Percentiles rank a stretch among this genome's conserved stretches.
phyloP scores from a whole-genome alignment of 805 yeast genomes.

The Candida ponderosae region DNA sequence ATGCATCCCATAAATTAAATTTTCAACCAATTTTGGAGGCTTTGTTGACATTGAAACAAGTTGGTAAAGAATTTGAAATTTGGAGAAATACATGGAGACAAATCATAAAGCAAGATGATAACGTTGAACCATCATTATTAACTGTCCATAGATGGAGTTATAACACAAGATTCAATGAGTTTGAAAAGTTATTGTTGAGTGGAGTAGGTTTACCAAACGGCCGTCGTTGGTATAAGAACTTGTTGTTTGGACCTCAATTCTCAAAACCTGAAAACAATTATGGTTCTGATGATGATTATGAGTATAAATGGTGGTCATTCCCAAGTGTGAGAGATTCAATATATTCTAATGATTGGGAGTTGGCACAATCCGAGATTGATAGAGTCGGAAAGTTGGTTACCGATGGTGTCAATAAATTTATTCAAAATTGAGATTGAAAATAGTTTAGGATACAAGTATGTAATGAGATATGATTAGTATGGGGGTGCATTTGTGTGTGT shows the following conservation, averaged over 20 bases:
- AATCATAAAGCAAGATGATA: constrained; percentile 41
- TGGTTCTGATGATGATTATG: constrained; percentile 9
- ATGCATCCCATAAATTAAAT: constrained; percentile 17
- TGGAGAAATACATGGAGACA: constrained; percentile 63
- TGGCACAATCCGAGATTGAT: constrained; percentile 48
- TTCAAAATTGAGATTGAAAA: no score
- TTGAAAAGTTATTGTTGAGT: constrained; percentile 46
- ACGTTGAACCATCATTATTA: constrained; percentile 65
- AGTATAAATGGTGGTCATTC: constrained; percentile 54
- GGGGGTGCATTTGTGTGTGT: no score
- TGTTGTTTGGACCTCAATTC: constrained; percentile 61
- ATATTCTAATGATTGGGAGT: constrained; percentile 35
- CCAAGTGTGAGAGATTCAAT: constrained; percentile 73
- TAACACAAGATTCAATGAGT: constrained; percentile 56
- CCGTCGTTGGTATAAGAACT: constrained; percentile 62
- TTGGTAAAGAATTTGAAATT: constrained; percentile 40
- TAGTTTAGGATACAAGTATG: no score
- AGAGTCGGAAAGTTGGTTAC: constrained; percentile 29
- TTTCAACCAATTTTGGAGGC: constrained; percentile 22
- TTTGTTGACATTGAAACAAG: constrained; percentile 29
- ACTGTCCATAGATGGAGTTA: constrained; percentile 72
- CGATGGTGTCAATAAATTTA: constrained; percentile 21
- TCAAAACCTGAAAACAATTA: constrained; percentile 37
- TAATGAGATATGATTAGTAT: no score
- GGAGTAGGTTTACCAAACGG: constrained; percentile 31